These are phyloP conservation scores for Pythium aristosporum DNA, from an alignment of 352 stramenopile genomes.

Conservation along the genomic window DNA sequence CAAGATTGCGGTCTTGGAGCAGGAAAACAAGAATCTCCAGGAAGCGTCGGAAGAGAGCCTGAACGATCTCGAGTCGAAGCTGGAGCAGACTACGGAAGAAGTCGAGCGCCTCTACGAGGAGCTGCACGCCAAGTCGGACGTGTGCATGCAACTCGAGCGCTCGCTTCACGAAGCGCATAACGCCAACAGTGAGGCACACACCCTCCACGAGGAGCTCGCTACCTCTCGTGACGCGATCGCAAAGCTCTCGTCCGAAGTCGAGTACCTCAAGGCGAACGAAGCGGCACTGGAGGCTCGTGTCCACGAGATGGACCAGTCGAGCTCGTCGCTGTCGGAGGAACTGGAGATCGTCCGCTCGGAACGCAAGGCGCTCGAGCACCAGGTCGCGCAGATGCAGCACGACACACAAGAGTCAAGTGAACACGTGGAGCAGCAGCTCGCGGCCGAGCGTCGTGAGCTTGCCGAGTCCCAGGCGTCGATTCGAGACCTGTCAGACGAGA, in stretches of 20 bases:
- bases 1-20: constrained; percentile 31
- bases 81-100: constrained; percentile 46
- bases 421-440: constrained; percentile 26
- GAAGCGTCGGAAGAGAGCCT: constrained; percentile 60
- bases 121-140: constrained; percentile 34
- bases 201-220: constrained; percentile 14
- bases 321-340: constrained; percentile 33
- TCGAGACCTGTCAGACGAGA: constrained; percentile 43
- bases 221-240: constrained; percentile 6
- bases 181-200: constrained; percentile 9
- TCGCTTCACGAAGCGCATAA: constrained; percentile 22
- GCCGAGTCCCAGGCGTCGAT: constrained; percentile 29
- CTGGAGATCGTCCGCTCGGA: constrained; percentile 35
- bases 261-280: constrained; percentile 24
- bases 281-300: constrained; percentile 13
- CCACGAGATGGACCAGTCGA: constrained; percentile 19
- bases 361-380: constrained; percentile 34
- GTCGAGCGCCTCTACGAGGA: constrained; percentile 37
- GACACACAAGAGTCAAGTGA: constrained; percentile 36
- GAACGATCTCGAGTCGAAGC: constrained; percentile 61
- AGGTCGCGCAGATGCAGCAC: constrained; percentile 38
- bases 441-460: constrained; percentile 14
- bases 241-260: constrained; percentile 14
- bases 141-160: constrained; percentile 32
- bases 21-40: constrained; percentile 66